These are phyloP conservation scores for Ustilago shanxiensis DNA, from an alignment of 1,284 basidiomycete genomes.

Conservation along the genomic window DNA sequence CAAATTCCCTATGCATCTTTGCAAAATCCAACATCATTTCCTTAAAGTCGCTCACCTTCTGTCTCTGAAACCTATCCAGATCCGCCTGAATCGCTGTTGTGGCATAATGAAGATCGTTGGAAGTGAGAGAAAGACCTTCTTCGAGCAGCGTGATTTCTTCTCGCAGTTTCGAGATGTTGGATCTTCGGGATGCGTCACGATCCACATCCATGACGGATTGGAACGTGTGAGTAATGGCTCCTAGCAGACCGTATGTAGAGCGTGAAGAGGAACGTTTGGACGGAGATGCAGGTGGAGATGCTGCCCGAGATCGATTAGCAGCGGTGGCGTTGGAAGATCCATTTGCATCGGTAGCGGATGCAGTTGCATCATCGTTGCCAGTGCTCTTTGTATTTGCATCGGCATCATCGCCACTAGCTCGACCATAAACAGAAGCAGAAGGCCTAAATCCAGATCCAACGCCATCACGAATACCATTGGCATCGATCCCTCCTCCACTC, in stretches of 20 bases:
- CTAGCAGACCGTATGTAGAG: constrained; percentile 78
- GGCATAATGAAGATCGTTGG: constrained; percentile 85
- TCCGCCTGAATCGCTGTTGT: constrained; percentile 97
- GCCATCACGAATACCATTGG: constrained; percentile 50
- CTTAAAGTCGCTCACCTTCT: constrained; percentile 94
- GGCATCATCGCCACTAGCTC: constrained; percentile 32
- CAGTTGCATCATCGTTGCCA: constrained; percentile 3
- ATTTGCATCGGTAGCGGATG: neutral
- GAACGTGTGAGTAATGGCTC: constrained; percentile 91
- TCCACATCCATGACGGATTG: constrained; percentile 99
- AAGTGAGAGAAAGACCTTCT: constrained; percentile 62
- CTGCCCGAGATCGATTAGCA: constrained; percentile 19
- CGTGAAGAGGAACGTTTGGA: constrained; percentile 42
- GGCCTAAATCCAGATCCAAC: constrained; percentile 46
- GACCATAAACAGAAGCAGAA: constrained; percentile 31
- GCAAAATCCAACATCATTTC: constrained; percentile 93
- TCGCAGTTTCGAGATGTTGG: constrained; percentile 90
- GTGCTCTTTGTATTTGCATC: neutral
- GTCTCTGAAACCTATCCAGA: constrained; percentile 95
- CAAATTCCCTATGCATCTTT: constrained; percentile 85
- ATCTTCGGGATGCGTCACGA: constrained; percentile 92
- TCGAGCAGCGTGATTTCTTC: constrained; percentile 80
- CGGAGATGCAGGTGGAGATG: constrained; percentile 38
- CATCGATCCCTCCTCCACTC: constrained; percentile 39
- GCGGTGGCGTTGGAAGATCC: constrained; percentile 5